Evolutionary conservation across 257 asterid species (phyloP).

Genomic region (Gynochthodes officinalis): DNA sequence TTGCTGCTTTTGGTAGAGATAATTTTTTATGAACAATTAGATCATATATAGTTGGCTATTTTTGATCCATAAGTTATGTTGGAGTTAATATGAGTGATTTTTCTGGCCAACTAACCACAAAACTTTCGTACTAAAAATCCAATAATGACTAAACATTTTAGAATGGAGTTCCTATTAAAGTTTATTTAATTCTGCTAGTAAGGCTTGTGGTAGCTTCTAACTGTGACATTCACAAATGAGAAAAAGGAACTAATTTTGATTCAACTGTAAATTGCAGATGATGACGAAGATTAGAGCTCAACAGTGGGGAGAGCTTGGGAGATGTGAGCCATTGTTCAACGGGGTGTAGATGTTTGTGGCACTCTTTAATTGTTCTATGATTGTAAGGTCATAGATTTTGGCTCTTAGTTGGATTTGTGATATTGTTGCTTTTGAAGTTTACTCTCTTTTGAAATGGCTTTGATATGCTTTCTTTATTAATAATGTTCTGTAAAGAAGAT

Average conservation of each 20-base stretch:
- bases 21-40: background rate
- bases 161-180: background rate
- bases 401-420: conserved; percentile 12
- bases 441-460: conserved; percentile 18
- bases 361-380: conserved; percentile 17
- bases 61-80: too few relatives aligned
- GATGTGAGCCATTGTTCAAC: conserved; percentile 9
- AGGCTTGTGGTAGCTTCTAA: background rate
- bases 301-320: conserved; percentile 9
- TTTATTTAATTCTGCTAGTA: background rate
- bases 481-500: conserved; percentile 14
- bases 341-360: conserved; percentile 26
- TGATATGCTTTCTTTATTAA: conserved; percentile 15
- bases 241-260: background rate
- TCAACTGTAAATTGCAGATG: conserved; percentile 46
- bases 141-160: background rate
- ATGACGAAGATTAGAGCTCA: conserved; percentile 53
- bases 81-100: background rate
- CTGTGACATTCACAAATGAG: background rate
- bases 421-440: conserved; percentile 18
- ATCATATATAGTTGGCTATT: too few relatives aligned
- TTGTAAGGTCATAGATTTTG: conserved; percentile 7
- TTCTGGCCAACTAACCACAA: background rate
- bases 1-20: background rate
- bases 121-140: background rate